Conservation (phyloP, 495 filamentous ascomycete genomes). For the Wilcoxina mikolae region DNA sequence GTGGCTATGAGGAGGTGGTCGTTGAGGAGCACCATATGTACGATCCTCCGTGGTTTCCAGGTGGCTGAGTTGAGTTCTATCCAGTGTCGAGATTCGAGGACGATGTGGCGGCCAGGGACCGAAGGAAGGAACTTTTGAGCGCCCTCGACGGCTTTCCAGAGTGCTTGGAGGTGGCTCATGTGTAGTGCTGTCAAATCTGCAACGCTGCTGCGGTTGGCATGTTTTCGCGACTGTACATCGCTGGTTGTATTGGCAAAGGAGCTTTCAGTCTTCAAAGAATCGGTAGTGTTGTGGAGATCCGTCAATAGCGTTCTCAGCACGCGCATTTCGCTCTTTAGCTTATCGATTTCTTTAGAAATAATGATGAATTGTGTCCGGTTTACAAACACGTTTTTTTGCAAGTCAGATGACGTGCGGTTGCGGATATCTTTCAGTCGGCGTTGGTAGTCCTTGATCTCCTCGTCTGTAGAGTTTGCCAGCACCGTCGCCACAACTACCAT, state of each 20-base stretch:
- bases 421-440: slow-evolving; percentile 59
- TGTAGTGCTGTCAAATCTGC: slow-evolving; percentile 92
- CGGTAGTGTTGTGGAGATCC: slow-evolving; percentile 43
- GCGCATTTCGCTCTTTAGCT: slow-evolving; percentile 91
- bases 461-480: slow-evolving; percentile 81
- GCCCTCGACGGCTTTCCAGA: slow-evolving; percentile 93
- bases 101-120: slow-evolving; percentile 75
- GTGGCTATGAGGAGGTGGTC: slow-evolving; percentile 85
- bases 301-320: slow-evolving; percentile 74
- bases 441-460: slow-evolving; percentile 79
- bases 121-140: slow-evolving; percentile 94
- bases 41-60: slow-evolving; percentile 71
- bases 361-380: slow-evolving; percentile 98
- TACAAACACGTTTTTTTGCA: slow-evolving; percentile 94
- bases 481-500: slow-evolving; percentile 55
- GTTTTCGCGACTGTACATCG: slow-evolving; percentile 40
- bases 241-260: slow-evolving; percentile 30
- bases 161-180: slow-evolving; percentile 68
- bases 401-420: slow-evolving; percentile 65
- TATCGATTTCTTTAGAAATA: slow-evolving; percentile 97
- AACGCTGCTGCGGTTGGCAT: slow-evolving; percentile 63
- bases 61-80: slow-evolving; percentile 93
- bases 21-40: slow-evolving; percentile 84
- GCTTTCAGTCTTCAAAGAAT: slow-evolving; percentile 25
- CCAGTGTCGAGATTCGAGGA: slow-evolving; percentile 80